Evolutionary conservation across 805 yeast species (phyloP).

Genomic region (Millerozyma miso): DNA sequence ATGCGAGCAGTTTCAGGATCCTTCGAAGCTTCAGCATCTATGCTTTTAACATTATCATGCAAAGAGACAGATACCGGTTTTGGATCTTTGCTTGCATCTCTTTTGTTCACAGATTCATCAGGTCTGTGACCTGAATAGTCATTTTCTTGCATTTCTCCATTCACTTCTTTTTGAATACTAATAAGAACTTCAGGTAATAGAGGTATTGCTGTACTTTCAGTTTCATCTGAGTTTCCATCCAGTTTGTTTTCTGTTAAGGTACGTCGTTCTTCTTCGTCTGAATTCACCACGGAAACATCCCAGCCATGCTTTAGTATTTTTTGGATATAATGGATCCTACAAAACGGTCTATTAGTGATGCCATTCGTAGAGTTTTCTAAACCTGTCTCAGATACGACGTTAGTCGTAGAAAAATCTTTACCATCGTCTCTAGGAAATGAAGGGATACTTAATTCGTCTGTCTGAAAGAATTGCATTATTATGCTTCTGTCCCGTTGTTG

Average conservation of each 20-base stretch:
- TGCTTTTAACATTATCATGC: neutral
- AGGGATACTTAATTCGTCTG: constrained; percentile 1
- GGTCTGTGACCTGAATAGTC: neutral
- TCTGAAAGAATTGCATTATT: constrained; percentile 16
- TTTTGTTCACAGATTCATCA: constrained; percentile 1
- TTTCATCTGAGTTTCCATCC: constrained; percentile 1
- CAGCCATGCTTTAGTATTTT: constrained; percentile 21
- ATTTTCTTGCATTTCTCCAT: neutral
- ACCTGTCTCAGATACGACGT: neutral
- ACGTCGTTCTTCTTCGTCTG: constrained; percentile 6
- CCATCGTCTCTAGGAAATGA: constrained; percentile 8
- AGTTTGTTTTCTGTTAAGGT: constrained; percentile 1
- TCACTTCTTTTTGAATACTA: constrained; percentile 2
- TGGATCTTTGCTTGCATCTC: neutral
- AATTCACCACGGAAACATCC: constrained; percentile 18
- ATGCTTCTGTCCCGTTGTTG: constrained; percentile 25
- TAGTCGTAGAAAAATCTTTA: constrained; percentile 3
- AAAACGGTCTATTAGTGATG: neutral
- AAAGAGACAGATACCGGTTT: neutral
- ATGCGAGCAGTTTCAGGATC: constrained; percentile 12
- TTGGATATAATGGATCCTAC: constrained; percentile 7
- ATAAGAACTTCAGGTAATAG: constrained; percentile 20
- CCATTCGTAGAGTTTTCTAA: constrained; percentile 4
- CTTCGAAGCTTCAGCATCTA: constrained; percentile 4
- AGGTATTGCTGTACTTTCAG: constrained; percentile 12